Base-by-base conservation (phyloP, 768 basidiomycete species). In the Arthromyces matolae region DNA sequence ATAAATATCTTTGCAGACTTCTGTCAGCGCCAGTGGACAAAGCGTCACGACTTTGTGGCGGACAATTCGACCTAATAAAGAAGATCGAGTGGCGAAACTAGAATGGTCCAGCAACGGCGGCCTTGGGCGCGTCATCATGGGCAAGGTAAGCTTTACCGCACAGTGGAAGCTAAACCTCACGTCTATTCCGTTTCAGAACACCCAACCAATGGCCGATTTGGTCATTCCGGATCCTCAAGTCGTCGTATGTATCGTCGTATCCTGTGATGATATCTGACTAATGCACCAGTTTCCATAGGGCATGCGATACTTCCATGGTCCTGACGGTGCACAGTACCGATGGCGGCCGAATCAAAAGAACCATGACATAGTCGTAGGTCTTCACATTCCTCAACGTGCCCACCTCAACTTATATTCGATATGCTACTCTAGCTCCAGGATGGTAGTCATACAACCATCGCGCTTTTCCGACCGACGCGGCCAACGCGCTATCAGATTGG, bases 31-130 rank as follows among this genome's bases (percentile, higher is more conserved):
- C 50, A 84, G 69, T 55, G 88, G 86, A 19, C 78, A 81, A 60
- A 84, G 77, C 57, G 76, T 85, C 45, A 90, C 89, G 19, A 89
- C 86, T 18, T 72, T 92, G 47, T 89, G 80, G 80, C 82, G 86
- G 49, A 71, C 84, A n/a, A 84, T 88, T 59, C 85, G 89, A 42
- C 76, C 85, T 49, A 88, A 85, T 71, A 89, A 86, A 63, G 89
- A 91, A 70, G 89, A 93, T 64, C 83, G 88, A 36, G 84, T 91
- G 60, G 89, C 89, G 54, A 89, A 83, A 70, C 79, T 92, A 44
- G 90, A 93, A 67, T 93, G 89, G 89, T 79, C 86, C 47, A 71
- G 83, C 39, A 89, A 80, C 55, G 89, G 89, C 51, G 83, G 86
- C 47, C 83, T 92, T 42, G 89, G 89, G 51, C 87, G 89, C 59